phyloP scores from a whole-genome alignment of 2,329 filamentous ascomycete genomes.

The Phaeosphaeriaceae sp. region DNA sequence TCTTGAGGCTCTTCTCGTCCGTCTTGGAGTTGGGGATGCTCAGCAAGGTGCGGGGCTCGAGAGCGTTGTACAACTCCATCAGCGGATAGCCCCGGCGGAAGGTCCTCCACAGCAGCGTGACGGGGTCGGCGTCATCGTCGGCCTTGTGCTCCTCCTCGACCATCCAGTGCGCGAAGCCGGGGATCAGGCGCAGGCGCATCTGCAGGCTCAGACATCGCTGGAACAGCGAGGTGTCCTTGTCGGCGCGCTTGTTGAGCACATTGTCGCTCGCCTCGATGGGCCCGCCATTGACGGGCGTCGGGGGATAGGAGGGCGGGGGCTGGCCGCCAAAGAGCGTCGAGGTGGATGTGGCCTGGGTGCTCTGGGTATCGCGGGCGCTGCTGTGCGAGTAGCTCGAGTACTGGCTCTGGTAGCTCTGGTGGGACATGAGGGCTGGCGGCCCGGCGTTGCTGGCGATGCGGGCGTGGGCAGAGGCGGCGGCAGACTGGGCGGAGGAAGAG shows the following conservation, averaged over 20 bases:
- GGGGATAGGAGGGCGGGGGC: constrained; percentile 38
- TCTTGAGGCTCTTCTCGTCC: constrained; percentile 65
- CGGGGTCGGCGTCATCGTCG: constrained; percentile 75
- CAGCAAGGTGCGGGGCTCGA: constrained; percentile 73
- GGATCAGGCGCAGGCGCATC: constrained; percentile 81
- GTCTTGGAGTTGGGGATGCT: constrained; percentile 69
- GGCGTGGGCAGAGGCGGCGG: constrained; percentile 34
- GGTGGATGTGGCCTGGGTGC: constrained; percentile 53
- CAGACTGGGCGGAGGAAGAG: constrained; percentile 16
- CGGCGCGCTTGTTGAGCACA: constrained; percentile 96
- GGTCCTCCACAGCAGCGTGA: constrained; percentile 88
- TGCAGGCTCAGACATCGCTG: constrained; percentile 91
- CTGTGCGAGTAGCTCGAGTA: constrained; percentile 57
- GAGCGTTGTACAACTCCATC: constrained; percentile 85
- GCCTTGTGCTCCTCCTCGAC: constrained; percentile 74
- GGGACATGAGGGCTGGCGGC: constrained; percentile 50
- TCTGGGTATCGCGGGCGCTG: constrained; percentile 55
- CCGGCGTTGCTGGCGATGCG: constrained; percentile 34
- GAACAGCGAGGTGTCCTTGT: constrained; percentile 89
- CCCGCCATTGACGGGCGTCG: constrained; percentile 59
- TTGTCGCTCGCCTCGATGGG: constrained; percentile 81
- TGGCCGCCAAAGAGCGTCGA: constrained; percentile 54
- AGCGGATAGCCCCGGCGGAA: constrained; percentile 84
- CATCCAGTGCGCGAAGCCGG: constrained; percentile 79
- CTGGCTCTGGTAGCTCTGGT: constrained; percentile 56